Conservation (phyloP, 2,329 filamentous ascomycete genomes). For the Hypomyces rosellus region DNA sequence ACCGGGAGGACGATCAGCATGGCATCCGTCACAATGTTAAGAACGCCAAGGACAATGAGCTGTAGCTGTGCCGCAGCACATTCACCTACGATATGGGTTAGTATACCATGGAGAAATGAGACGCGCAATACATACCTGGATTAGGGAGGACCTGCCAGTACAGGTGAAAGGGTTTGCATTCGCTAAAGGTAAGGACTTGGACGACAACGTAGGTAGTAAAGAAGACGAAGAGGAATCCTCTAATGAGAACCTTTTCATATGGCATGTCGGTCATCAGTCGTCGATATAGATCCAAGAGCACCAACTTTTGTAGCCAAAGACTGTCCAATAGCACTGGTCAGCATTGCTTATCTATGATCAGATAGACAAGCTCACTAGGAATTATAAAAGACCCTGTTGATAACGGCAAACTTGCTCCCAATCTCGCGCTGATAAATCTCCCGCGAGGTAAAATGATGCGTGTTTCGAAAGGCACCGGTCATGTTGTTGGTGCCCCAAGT, state of each 20-base stretch:
- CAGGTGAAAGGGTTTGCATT: constrained; percentile 41
- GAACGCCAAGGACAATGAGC: constrained; percentile 25
- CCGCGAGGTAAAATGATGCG: constrained; percentile 20
- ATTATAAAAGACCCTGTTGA: constrained; percentile 27
- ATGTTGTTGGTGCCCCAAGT: constrained; percentile 33
- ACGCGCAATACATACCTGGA: constrained; percentile 22
- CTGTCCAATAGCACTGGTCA: constrained; percentile 9
- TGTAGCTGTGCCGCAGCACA: constrained; percentile 27
- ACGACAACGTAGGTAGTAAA: constrained; percentile 25
- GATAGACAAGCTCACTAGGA: constrained; percentile 24
- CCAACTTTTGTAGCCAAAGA: constrained; percentile 24
- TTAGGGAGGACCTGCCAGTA: constrained; percentile 50
- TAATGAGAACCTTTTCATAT: constrained; percentile 20
- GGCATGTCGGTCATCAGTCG: constrained; percentile 18
- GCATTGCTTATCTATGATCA: neutral
- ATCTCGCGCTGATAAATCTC: constrained; percentile 29
- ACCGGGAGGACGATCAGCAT: constrained; percentile 22
- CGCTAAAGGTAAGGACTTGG: constrained; percentile 27
- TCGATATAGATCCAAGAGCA: constrained; percentile 22
- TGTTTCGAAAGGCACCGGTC: constrained; percentile 15
- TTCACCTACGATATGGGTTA: constrained; percentile 11
- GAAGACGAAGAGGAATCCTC: constrained; percentile 21
- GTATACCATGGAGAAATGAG: neutral
- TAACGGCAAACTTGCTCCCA: constrained; percentile 28
- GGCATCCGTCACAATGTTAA: constrained; percentile 28